Conservation (phyloP, 148 eudicot species). For the Oxyria digyna region DNA sequence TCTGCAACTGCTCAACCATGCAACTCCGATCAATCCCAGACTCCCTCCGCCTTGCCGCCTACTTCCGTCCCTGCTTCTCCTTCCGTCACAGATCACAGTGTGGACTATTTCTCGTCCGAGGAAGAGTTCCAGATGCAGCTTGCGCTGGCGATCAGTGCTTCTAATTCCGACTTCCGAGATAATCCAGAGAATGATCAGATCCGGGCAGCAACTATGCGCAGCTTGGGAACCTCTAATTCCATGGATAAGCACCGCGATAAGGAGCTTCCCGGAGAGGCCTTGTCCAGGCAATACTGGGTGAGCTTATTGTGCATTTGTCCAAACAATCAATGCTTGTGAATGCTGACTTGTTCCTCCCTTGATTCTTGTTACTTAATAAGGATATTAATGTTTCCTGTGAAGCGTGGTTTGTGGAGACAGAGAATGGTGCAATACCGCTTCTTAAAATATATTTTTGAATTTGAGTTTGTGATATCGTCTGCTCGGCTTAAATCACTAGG, state of each 20-base stretch:
- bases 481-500: neutral
- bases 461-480: no score
- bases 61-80: neutral
- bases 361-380: neutral
- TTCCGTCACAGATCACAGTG: conserved; percentile 2
- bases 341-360: neutral
- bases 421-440: neutral
- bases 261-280: conserved; percentile 39
- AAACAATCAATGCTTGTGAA: neutral
- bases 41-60: conserved; percentile 9
- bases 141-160: conserved; percentile 89
- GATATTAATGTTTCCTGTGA: neutral
- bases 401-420: neutral
- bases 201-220: conserved; percentile 39
- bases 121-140: conserved; percentile 95
- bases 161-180: conserved; percentile 37
- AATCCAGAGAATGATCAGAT: conserved; percentile 44
- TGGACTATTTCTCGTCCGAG: conserved; percentile 68
- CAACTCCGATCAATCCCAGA: conserved; percentile 7
- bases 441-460: neutral
- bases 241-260: conserved; percentile 16
- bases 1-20: conserved; percentile 7
- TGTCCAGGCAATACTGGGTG: conserved; percentile 86
- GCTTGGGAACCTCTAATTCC: conserved; percentile 26
- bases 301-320: conserved; percentile 12